Evolutionary conservation across 805 yeast genomes (phyloP).

Genomic region (Saturnispora diversa): DNA sequence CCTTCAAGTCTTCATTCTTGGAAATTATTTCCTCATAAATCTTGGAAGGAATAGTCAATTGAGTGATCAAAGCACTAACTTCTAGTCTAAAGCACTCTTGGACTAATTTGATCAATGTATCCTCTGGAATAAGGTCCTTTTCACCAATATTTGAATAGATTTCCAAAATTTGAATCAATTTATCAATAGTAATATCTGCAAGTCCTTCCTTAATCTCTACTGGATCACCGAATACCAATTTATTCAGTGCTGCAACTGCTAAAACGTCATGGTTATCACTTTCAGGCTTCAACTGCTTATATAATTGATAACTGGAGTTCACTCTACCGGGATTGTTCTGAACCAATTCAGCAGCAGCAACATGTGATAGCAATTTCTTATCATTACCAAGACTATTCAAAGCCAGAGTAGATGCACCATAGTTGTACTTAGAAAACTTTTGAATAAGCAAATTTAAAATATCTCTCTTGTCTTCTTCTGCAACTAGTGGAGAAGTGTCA

Average conservation of each 20-base stretch:
- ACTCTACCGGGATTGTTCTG: conserved; percentile 33
- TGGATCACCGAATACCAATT: conserved; percentile 20
- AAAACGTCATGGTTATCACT: conserved; percentile 11
- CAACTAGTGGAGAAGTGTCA: conserved; percentile 11
- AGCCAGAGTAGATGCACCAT: conserved; percentile 21
- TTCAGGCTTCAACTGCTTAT: conserved; percentile 12
- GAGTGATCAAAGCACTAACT: conserved; percentile 15
- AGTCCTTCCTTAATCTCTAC: conserved; percentile 20
- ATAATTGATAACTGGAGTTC: conserved; percentile 28
- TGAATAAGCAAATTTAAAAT: conserved; percentile 22
- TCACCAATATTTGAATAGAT: conserved; percentile 14
- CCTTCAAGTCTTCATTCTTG: conserved; percentile 11
- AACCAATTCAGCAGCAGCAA: conserved; percentile 23
- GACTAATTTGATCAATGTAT: conserved; percentile 13
- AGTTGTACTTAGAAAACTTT: conserved; percentile 23
- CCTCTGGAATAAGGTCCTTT: conserved; percentile 13
- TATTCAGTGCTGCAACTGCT: conserved; percentile 16
- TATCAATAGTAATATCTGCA: conserved; percentile 13
- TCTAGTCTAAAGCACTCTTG: conserved; percentile 18
- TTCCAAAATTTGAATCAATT: conserved; percentile 14
- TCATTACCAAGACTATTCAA: conserved; percentile 8
- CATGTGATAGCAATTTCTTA: conserved; percentile 10
- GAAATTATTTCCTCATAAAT: conserved; percentile 12
- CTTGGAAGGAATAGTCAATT: conserved; percentile 13
- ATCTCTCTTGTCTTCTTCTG: conserved; percentile 12